Evolutionary conservation across 768 basidiomycete genomes (phyloP).

Genomic region (Lactarius indigo): DNA sequence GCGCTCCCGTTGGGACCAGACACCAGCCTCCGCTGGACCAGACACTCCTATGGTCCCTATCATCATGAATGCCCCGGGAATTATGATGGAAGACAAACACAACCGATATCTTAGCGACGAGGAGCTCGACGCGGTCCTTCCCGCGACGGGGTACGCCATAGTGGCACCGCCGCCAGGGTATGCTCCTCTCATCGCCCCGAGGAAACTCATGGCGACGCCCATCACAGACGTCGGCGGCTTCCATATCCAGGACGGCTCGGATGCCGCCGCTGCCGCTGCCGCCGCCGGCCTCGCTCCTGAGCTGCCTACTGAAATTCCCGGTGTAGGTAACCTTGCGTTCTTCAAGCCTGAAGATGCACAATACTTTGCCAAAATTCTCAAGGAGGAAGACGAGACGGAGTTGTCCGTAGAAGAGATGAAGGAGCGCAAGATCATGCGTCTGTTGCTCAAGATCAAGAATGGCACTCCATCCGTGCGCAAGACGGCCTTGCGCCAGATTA

Average conservation of each 20-base stretch:
- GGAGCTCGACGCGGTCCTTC: slow-evolving; percentile 89
- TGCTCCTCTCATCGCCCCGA: slow-evolving; percentile 64
- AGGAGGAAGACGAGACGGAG: slow-evolving; percentile 92
- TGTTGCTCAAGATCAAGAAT: slow-evolving; percentile 98
- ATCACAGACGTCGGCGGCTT: slow-evolving; percentile 73
- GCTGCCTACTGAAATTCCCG: slow-evolving; percentile 94
- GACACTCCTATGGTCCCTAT: slow-evolving; percentile 74
- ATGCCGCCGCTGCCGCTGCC: slow-evolving; percentile 81
- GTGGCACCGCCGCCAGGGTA: slow-evolving; percentile 95
- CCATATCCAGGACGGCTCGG: slow-evolving; percentile 94
- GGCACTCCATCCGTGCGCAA: slow-evolving; percentile 98
- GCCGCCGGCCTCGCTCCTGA: slow-evolving; percentile 92
- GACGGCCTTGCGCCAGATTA: slow-evolving; percentile 95
- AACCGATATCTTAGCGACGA: slow-evolving; percentile 96
- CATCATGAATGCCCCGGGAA: slow-evolving; percentile 81
- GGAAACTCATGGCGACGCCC: slow-evolving; percentile 50
- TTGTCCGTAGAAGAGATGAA: slow-evolving; percentile 97
- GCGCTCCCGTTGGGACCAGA: slow-evolving; percentile 96
- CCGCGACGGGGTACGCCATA: slow-evolving; percentile 80
- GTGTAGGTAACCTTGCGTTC: slow-evolving; percentile 94
- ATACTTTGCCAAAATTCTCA: slow-evolving; percentile 94
- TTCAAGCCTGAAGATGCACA: slow-evolving; percentile 98
- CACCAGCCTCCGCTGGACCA: slow-evolving; percentile 57
- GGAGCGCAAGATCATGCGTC: slow-evolving; percentile 98
- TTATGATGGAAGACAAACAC: slow-evolving; percentile 91